A percentile compares a stretch with the other conserved stretches of the same genome.
Evolutionary conservation across 352 stramenopile genomes (phyloP).

Genomic region (Globisporangium recalcitrans): DNA sequence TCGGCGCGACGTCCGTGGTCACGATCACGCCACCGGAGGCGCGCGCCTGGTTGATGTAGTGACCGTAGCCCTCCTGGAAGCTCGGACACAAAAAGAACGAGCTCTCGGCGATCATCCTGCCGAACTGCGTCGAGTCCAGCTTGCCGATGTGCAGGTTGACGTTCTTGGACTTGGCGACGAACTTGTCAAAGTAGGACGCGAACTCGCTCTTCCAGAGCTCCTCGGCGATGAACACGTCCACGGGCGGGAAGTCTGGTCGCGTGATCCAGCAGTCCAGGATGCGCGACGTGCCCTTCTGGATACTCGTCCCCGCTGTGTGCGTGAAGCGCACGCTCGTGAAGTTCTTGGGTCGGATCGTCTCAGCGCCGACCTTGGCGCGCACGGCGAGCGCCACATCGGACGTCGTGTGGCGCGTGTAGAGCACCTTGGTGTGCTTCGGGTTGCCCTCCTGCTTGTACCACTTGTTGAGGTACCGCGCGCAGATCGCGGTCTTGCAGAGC

Average conservation of each 20-base stretch:
- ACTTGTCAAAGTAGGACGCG: conserved; percentile 18
- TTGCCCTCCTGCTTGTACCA: conserved; percentile 45
- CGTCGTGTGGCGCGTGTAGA: conserved; percentile 56
- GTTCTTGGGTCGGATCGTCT: conserved; percentile 26
- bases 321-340: conserved; percentile 34
- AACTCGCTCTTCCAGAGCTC: conserved; percentile 28
- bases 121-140: conserved; percentile 31
- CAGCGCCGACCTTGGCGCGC: conserved; percentile 16
- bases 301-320: conserved; percentile 43
- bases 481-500: conserved; percentile 53
- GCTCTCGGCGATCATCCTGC: conserved; percentile 32
- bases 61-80: conserved; percentile 47
- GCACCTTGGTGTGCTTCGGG: conserved; percentile 25
- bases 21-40: conserved; percentile 39
- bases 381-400: conserved; percentile 33
- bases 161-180: conserved; percentile 25
- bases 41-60: conserved; percentile 65
- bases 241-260: conserved; percentile 24
- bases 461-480: conserved; percentile 30
- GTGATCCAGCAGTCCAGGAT: conserved; percentile 41
- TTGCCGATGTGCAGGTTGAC: conserved; percentile 28
- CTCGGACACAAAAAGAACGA: conserved; percentile 50
- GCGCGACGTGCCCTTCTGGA: conserved; percentile 35
- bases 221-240: conserved; percentile 35
- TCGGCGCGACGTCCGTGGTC: conserved; percentile 47